Evolutionary conservation across 495 filamentous ascomycete genomes (phyloP).

Genomic region (Neurospora tetrasperma): DNA sequence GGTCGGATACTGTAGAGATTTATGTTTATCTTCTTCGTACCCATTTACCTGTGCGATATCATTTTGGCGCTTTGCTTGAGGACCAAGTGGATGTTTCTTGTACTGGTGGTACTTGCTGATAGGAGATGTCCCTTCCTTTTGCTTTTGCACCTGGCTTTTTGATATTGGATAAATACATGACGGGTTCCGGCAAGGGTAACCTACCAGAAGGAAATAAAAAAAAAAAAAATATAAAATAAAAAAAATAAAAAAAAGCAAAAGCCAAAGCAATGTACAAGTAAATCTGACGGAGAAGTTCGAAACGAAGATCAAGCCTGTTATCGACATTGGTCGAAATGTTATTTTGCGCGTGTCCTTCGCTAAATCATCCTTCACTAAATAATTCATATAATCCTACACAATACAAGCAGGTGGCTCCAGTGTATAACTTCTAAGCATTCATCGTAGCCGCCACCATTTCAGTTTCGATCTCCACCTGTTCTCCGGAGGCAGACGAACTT

Average conservation of each 20-base stretch:
- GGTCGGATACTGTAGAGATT: background rate
- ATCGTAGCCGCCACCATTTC: background rate
- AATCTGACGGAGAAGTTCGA: background rate
- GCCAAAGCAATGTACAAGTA: background rate
- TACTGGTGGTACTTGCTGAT: background rate
- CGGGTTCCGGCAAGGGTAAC: background rate
- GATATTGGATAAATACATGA: background rate
- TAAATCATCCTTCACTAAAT: background rate
- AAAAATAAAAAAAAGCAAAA: background rate
- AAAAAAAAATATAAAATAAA: background rate
- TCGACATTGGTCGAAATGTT: background rate
- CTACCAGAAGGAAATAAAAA: background rate
- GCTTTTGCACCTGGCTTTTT: background rate
- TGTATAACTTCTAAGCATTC: background rate
- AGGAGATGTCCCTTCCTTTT: background rate
- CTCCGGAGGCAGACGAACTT: background rate
- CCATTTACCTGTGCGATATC: background rate
- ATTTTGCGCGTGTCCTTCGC: background rate
- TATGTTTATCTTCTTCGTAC: no score
- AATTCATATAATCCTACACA: background rate
- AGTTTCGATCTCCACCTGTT: background rate
- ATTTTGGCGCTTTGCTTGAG: background rate
- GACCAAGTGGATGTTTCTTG: background rate
- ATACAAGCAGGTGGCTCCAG: background rate
- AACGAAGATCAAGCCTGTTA: background rate